A percentile compares a stretch with the other conserved stretches of the same genome.
phyloP scores from a whole-genome alignment of 2,329 filamentous ascomycete species.

The Phaeoacremonium minimum region DNA sequence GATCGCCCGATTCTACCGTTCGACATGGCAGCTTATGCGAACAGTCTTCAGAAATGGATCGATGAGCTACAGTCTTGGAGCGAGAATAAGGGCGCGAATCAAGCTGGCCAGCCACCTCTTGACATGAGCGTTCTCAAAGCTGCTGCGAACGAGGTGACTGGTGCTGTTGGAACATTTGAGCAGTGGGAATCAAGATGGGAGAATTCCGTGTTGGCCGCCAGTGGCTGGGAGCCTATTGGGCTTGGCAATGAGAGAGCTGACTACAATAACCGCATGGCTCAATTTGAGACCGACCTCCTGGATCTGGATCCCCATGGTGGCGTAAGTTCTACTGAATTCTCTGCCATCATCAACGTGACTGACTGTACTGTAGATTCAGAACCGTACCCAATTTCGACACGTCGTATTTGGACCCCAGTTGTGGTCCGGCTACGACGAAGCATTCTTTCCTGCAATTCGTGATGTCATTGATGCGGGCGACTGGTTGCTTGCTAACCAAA shows the following conservation, averaged over 20 bases:
- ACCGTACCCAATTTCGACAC: conserved; percentile 91
- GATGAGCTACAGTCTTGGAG: conserved; percentile 64
- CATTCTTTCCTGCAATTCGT: conserved; percentile 77
- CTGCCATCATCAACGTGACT: no score
- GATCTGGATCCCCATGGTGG: conserved; percentile 70
- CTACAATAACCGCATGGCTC: conserved; percentile 75
- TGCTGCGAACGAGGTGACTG: conserved; percentile 57
- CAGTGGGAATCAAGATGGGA: conserved; percentile 78
- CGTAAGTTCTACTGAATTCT: conserved; percentile 48
- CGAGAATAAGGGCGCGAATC: conserved; percentile 43
- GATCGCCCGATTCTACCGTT: conserved; percentile 81
- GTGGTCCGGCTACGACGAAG: conserved; percentile 66
- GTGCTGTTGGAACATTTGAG: conserved; percentile 61
- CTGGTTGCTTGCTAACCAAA: conserved; percentile 62
- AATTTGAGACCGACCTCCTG: conserved; percentile 78
- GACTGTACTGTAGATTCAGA: conserved; percentile 57
- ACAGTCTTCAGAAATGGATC: conserved; percentile 59
- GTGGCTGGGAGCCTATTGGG: conserved; percentile 70
- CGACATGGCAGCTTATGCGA: conserved; percentile 71
- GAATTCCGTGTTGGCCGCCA: conserved; percentile 61
- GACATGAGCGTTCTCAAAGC: conserved; percentile 56
- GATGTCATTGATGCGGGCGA: conserved; percentile 72
- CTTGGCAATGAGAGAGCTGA: conserved; percentile 64
- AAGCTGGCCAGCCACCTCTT: conserved; percentile 29
- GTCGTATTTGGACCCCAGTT: conserved; percentile 80